Evolutionary conservation across 2,329 filamentous ascomycete species (phyloP).

Genomic region (Aurifilum marmelostoma): DNA sequence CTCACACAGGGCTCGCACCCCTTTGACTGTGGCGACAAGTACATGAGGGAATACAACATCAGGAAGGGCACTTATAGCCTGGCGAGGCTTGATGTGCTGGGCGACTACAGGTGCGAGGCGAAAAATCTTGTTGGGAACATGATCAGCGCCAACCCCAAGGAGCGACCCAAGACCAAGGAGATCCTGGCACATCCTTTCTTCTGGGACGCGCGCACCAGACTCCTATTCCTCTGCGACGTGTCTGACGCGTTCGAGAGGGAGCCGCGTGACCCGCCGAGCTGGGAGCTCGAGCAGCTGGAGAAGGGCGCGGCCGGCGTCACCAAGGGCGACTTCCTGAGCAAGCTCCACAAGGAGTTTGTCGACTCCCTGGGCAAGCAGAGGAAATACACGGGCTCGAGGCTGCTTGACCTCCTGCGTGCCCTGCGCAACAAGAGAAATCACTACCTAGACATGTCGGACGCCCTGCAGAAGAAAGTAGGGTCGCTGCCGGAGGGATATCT

Average conservation of each 20-base stretch:
- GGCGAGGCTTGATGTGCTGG: conserved; percentile 71
- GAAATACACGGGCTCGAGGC: conserved; percentile 83
- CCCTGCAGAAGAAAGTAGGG: conserved; percentile 71
- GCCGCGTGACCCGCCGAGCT: conserved; percentile 77
- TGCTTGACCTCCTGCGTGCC: conserved; percentile 86
- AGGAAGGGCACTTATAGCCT: conserved; percentile 84
- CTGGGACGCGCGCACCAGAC: conserved; percentile 86
- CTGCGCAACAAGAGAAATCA: conserved; percentile 96
- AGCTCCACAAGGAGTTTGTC: conserved; percentile 79
- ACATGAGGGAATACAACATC: conserved; percentile 97
- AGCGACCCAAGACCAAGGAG: conserved; percentile 71
- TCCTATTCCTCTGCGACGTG: conserved; percentile 92
- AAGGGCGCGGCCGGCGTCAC: conserved; percentile 55
- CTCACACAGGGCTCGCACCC: conserved; percentile 90
- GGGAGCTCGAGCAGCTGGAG: conserved; percentile 64
- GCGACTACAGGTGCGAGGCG: conserved; percentile 84
- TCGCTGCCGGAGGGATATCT: conserved; percentile 79
- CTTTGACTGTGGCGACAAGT: conserved; percentile 91
- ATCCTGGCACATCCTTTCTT: conserved; percentile 96
- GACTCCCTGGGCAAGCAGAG: conserved; percentile 91
- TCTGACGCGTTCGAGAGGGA: conserved; percentile 97
- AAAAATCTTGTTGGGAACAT: conserved; percentile 85
- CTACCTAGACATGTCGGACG: conserved; percentile 91
- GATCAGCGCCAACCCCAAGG: conserved; percentile 60
- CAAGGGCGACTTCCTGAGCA: conserved; percentile 75